These are phyloP conservation scores for Euphorbia lathyris DNA, from an alignment of 345 rosid genomes.

Conservation along the genomic window DNA sequence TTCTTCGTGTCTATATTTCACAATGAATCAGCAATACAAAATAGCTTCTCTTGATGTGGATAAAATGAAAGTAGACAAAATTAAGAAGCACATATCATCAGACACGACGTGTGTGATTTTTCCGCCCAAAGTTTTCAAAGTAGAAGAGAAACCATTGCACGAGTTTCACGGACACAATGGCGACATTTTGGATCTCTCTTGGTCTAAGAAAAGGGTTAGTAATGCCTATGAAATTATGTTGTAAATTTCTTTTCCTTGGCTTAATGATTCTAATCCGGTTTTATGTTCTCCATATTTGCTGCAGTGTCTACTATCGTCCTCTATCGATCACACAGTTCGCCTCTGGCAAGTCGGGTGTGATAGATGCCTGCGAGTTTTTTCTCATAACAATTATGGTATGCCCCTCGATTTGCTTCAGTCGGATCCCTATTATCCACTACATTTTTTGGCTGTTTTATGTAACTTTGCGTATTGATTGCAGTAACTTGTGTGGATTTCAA, in stretches of 20 bases:
- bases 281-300: conserved; percentile 11
- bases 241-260: neutral
- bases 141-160: conserved; percentile 63
- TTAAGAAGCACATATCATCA: conserved; percentile 44
- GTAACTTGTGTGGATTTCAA: conserved; percentile 66
- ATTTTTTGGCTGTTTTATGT: neutral
- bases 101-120: conserved; percentile 59
- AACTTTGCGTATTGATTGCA: conserved; percentile 28
- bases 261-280: neutral
- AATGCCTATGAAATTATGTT: too few species aligned
- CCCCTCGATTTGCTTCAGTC: neutral
- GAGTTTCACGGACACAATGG: conserved; percentile 62
- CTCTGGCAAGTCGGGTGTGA: conserved; percentile 33
- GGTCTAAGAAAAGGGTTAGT: conserved; percentile 78
- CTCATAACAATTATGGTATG: conserved; percentile 30
- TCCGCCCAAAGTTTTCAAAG: conserved; percentile 56
- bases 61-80: conserved; percentile 35
- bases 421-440: neutral
- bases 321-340: conserved; percentile 27
- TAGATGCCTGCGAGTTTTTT: conserved; percentile 27
- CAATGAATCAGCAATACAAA: conserved; percentile 47
- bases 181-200: conserved; percentile 73
- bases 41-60: conserved; percentile 43
- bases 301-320: conserved; percentile 31
- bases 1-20: conserved; percentile 48